Evolutionary conservation across 2,329 filamentous ascomycete genomes (phyloP).

Genomic region (Arthrobotrys entomopaga): DNA sequence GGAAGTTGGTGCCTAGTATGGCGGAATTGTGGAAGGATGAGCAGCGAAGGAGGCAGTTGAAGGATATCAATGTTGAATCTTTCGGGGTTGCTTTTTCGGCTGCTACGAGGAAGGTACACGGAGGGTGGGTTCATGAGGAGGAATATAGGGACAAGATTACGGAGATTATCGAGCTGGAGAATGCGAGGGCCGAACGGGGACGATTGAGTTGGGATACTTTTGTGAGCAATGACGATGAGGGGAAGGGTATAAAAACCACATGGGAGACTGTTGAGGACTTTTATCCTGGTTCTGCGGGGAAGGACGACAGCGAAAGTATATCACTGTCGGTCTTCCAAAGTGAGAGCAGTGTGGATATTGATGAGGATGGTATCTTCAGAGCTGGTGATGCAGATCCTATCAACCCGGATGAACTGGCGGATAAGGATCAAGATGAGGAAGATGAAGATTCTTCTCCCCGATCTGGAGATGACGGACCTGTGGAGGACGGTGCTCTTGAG

Average conservation of each 20-base stretch:
- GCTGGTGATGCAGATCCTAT: conserved; percentile 56
- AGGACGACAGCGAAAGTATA: conserved; percentile 10
- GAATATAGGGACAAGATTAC: conserved; percentile 77
- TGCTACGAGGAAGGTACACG: conserved; percentile 76
- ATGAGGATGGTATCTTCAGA: conserved; percentile 66
- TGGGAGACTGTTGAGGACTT: conserved; percentile 88
- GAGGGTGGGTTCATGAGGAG: conserved; percentile 92
- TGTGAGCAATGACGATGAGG: conserved; percentile 67
- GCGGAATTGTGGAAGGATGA: conserved; percentile 93
- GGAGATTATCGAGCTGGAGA: conserved; percentile 74
- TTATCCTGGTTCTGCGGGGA: conserved; percentile 65
- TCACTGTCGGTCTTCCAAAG: conserved; percentile 28
- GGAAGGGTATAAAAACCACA: conserved; percentile 75
- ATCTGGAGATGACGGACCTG: conserved; percentile 63
- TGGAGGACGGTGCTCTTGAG: conserved; percentile 50
- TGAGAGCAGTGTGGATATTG: conserved; percentile 67
- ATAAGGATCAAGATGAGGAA: conserved; percentile 68
- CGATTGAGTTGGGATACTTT: conserved; percentile 73
- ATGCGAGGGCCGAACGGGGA: conserved; percentile 64
- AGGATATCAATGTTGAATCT: conserved; percentile 76
- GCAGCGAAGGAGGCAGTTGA: conserved; percentile 76
- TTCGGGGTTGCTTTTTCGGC: conserved; percentile 85
- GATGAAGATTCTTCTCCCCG: conserved; percentile 60
- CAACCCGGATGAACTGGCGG: conserved; percentile 65
- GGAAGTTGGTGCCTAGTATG: conserved; percentile 93